Evolutionary conservation across 768 basidiomycete species (phyloP).

Genomic region (Hebeloma cylindrosporum): DNA sequence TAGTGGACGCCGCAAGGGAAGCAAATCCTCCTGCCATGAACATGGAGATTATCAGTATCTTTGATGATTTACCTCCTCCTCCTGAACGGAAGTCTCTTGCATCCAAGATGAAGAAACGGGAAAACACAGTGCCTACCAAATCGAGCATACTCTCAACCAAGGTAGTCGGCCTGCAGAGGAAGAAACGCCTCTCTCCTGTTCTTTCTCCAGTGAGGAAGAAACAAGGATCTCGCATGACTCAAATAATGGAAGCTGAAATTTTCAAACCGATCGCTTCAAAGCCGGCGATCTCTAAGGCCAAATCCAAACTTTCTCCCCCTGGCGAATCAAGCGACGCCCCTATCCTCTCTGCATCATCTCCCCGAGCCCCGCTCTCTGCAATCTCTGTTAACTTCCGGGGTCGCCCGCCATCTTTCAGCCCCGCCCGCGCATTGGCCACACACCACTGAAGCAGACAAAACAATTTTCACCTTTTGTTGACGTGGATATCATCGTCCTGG

Average conservation of each 20-base stretch:
- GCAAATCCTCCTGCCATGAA: conserved; percentile 23
- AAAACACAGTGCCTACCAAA: conserved; percentile 36
- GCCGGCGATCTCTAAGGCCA: conserved; percentile 18
- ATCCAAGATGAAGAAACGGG: conserved; percentile 49
- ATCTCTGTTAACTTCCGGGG: conserved; percentile 32
- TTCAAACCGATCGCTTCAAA: conserved; percentile 13
- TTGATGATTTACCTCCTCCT: conserved; percentile 45
- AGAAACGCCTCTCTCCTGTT: conserved; percentile 38
- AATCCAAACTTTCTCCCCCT: conserved; percentile 9
- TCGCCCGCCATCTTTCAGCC: conserved; percentile 37
- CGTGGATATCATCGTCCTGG: conserved; percentile 67
- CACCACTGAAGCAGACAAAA: conserved; percentile 34
- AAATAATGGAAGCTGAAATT: conserved; percentile 29
- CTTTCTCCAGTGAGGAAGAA: conserved; percentile 36
- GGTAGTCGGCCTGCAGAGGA: conserved; percentile 40
- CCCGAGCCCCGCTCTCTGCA: conserved; percentile 33
- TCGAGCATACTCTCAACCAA: conserved; percentile 36
- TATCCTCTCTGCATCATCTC: conserved; percentile 22
- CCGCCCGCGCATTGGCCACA: conserved; percentile 25
- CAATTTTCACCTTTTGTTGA: conserved; percentile 51
- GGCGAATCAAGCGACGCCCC: conserved; percentile 11
- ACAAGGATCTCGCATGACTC: conserved; percentile 29
- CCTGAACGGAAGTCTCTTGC: conserved; percentile 37
- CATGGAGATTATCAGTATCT: conserved; percentile 36
- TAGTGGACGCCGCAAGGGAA: conserved; percentile 46